These are phyloP conservation scores for Xanthoceras sorbifolium DNA, from an alignment of 345 rosid genomes.

Conservation along the genomic window DNA sequence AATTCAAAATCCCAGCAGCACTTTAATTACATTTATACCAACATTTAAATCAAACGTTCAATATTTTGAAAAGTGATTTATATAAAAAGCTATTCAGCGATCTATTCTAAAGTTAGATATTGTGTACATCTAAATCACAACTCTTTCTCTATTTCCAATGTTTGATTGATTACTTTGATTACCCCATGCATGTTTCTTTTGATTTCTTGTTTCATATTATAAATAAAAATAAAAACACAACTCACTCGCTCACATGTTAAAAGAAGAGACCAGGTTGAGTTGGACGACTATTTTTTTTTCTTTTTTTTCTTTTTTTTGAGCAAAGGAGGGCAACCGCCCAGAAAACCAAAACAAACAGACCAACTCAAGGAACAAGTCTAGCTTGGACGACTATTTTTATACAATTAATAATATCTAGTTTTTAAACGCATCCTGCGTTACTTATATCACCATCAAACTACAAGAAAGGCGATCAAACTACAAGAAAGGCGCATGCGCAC, in stretches of 20 bases:
- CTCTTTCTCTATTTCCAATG: constrained; percentile 65
- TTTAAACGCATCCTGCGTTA: no score
- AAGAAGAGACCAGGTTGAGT: constrained; percentile 28
- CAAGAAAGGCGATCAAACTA: no score
- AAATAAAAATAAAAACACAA: neutral
- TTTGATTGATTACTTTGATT: constrained; percentile 32
- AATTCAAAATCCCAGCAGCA: constrained; percentile 26
- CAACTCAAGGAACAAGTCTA: no score
- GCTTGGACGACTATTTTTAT: no score
- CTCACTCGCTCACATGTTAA: constrained; percentile 31
- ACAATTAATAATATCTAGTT: no score
- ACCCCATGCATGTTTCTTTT: constrained; percentile 22
- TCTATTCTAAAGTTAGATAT: constrained; percentile 43
- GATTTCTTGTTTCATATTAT: constrained; percentile 36
- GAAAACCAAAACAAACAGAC: no score
- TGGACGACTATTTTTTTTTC: neutral
- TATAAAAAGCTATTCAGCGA: constrained; percentile 42
- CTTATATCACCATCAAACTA: no score
- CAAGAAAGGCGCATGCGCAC: no score
- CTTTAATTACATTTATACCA: constrained; percentile 13
- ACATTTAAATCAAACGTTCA: neutral
- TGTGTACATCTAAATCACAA: constrained; percentile 35
- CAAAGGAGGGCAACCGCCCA: no score
- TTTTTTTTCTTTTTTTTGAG: no score
- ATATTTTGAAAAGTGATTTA: constrained; percentile 41